Conservation (phyloP, 805 yeast genomes). For the Ogataea glucozyma region DNA sequence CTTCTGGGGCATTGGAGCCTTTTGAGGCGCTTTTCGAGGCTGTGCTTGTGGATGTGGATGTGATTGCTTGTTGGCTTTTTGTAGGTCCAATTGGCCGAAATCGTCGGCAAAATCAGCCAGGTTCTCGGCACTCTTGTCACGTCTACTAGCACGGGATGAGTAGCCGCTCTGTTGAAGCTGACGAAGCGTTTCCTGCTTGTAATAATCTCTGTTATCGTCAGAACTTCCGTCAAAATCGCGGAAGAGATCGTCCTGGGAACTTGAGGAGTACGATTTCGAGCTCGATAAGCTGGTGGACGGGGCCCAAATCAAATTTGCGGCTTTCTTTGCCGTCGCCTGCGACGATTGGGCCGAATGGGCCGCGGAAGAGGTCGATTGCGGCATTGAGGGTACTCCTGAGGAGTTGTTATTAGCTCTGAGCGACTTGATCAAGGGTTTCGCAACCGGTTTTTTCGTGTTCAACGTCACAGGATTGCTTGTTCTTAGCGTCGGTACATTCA, state of each 20-base stretch:
- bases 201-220: conserved; percentile 25
- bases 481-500: conserved; percentile 31
- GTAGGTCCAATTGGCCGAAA: conserved; percentile 14
- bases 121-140: conserved; percentile 19
- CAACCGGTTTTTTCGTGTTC: conserved; percentile 26
- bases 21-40: conserved; percentile 15
- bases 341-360: conserved; percentile 10
- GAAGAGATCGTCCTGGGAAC: conserved; percentile 25
- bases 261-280: conserved; percentile 29
- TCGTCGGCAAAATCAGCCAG: conserved; percentile 17
- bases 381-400: no score
- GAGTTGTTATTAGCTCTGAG: conserved; percentile 18
- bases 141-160: conserved; percentile 21
- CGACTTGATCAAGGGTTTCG: conserved; percentile 26
- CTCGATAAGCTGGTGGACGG: conserved; percentile 34
- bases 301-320: conserved; percentile 40
- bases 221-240: conserved; percentile 29
- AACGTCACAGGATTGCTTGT: conserved; percentile 32
- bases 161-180: conserved; percentile 30
- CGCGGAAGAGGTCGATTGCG: conserved; percentile 10
- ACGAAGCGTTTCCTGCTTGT: conserved; percentile 30
- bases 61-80: neutral
- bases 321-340: conserved; percentile 33
- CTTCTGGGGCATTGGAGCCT: no score
- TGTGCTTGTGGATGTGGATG: neutral